Conservation (phyloP, 2,329 filamentous ascomycete genomes). For the Exophiala spinifera region DNA sequence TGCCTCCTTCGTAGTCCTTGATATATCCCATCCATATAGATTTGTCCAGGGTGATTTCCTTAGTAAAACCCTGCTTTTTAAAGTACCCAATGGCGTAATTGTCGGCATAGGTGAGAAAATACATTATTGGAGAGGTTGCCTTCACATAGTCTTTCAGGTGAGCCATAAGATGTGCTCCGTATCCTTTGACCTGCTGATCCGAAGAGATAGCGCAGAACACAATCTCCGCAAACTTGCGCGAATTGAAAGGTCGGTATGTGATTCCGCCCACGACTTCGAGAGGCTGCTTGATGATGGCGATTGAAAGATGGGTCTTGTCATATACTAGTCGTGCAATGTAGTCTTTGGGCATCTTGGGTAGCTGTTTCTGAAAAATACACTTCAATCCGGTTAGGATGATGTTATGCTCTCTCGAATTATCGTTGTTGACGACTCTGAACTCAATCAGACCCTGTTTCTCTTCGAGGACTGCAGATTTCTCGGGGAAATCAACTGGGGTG, state of each 20-base stretch:
- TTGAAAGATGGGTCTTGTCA: conserved; percentile 91
- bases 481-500: conserved; percentile 77
- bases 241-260: conserved; percentile 91
- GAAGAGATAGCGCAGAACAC: conserved; percentile 98
- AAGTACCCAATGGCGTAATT: conserved; percentile 99
- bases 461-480: conserved; percentile 91
- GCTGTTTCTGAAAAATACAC: conserved; percentile 96
- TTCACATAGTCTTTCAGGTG: conserved; percentile 98
- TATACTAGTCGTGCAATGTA: conserved; percentile 98
- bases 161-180: conserved; percentile 96
- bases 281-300: conserved; percentile 96
- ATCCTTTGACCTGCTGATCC: conserved; percentile 97
- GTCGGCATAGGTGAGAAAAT: conserved; percentile 97
- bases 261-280: conserved; percentile 92
- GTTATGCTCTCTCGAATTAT: conserved; percentile 78
- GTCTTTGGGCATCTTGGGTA: conserved; percentile 99
- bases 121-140: conserved; percentile 93
- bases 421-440: conserved; percentile 97
- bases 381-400: conserved; percentile 95
- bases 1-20: conserved; percentile 98
- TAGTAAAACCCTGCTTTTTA: conserved; percentile 98
- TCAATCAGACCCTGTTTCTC: conserved; percentile 93
- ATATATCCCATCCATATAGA: conserved; percentile 99
- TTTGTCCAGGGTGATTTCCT: conserved; percentile 90
- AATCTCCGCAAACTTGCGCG: conserved; percentile 91